Conservation (phyloP, 2,329 filamentous ascomycete genomes). For the Lachnellula arida region DNA sequence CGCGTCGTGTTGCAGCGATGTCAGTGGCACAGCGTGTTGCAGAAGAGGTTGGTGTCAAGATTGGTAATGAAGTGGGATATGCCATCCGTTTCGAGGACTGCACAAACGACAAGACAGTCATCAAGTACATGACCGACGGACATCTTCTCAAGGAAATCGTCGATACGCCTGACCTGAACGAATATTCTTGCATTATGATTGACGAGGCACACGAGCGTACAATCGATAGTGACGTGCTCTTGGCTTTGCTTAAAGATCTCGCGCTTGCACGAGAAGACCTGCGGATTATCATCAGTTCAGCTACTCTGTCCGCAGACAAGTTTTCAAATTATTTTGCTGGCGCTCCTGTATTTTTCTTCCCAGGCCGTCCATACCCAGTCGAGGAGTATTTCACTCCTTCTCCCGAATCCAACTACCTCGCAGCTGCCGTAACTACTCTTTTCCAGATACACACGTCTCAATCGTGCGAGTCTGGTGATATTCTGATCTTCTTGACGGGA, state of each 20-base stretch:
- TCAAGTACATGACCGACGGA: conserved; percentile 99
- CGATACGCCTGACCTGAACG: conserved; percentile 86
- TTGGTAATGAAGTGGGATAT: conserved; percentile 87
- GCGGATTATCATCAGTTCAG: conserved; percentile 95
- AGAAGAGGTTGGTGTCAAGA: conserved; percentile 93
- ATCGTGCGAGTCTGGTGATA: conserved; percentile 73
- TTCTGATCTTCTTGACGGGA: conserved; percentile 98
- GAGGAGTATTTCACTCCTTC: conserved; percentile 94
- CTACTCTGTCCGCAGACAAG: conserved; percentile 95
- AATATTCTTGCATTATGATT: conserved; percentile 99
- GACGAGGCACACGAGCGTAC: conserved; percentile 97
- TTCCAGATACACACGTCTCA: not conserved
- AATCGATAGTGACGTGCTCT: conserved; percentile 95
- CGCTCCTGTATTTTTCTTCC: conserved; percentile 93
- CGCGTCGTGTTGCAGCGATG: conserved; percentile 95
- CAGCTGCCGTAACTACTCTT: conserved; percentile 81
- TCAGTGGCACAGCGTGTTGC: conserved; percentile 97
- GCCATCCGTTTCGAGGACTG: conserved; percentile 98
- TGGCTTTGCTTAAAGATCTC: conserved; percentile 98
- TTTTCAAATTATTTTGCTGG: conserved; percentile 96
- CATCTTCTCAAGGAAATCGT: conserved; percentile 89
- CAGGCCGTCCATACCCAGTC: conserved; percentile 92
- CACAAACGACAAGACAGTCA: conserved; percentile 88
- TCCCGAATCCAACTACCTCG: conserved; percentile 92
- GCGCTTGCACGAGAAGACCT: conserved; percentile 82